phyloP scores from a whole-genome alignment of 2,329 filamentous ascomycete species.

The Dactylella cylindrospora region DNA sequence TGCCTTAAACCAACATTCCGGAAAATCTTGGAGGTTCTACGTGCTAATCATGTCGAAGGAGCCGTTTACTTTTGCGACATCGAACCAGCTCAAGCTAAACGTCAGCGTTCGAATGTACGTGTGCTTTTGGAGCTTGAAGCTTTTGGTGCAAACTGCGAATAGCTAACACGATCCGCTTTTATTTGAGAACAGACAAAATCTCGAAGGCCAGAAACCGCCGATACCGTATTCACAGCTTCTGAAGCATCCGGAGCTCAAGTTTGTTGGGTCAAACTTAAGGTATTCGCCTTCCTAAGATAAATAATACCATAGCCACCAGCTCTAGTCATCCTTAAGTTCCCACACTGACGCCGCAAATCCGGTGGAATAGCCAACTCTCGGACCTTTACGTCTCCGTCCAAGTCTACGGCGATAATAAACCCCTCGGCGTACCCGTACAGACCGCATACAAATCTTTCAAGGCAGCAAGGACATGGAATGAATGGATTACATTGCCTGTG shows the following conservation, averaged over 20 bases:
- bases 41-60: constrained; percentile 63
- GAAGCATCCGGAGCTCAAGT: constrained; percentile 74
- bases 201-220: constrained; percentile 76
- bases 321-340: not conserved
- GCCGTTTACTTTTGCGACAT: constrained; percentile 43
- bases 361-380: constrained; percentile 65
- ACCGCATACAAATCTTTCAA: constrained; percentile 92
- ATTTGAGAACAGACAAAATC: constrained; percentile 66
- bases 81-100: constrained; percentile 45
- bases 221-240: constrained; percentile 76
- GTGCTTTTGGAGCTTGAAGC: constrained; percentile 29
- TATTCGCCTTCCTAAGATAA: constrained; percentile 52
- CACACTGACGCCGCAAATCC: constrained; percentile 49
- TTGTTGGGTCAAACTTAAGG: constrained; percentile 83
- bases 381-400: constrained; percentile 93
- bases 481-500: constrained; percentile 89
- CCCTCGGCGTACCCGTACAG: constrained; percentile 85
- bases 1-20: too few relatives aligned
- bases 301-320: not conserved
- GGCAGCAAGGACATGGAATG: constrained; percentile 78
- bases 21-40: too few relatives aligned
- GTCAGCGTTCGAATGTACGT: constrained; percentile 67
- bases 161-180: too few relatives aligned
- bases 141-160: constrained; percentile 51
- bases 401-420: constrained; percentile 94